Evolutionary conservation across 768 basidiomycete species (phyloP), one percentile per base, ranked within the genome.

Genomic region (Trametes punicea): DNA sequence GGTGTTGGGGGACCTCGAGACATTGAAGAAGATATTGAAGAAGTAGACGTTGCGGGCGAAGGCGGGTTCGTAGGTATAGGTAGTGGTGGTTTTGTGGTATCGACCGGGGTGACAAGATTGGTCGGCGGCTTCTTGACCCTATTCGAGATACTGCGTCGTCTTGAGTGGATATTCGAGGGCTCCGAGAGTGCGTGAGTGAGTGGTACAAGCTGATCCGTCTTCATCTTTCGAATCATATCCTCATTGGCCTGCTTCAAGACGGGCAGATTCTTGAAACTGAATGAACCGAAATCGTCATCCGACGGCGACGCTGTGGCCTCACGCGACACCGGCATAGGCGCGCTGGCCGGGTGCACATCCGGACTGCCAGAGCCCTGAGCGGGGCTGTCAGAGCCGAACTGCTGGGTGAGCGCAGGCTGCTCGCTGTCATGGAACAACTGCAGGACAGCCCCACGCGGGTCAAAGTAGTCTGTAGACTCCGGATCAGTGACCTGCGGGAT

Each of bases 391-490:
- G 75, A 61, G 16, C 68, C 68, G 16, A 74, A 70, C 56, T 78
- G 76, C 26, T 75, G 77, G n/a, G 83, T 84, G 69, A 49, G 82
- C 73, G 61, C 82, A 66, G 59, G 61, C 39, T 78, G 76, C 46
- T 93, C 92, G 44, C 95, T 92, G 56, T 98, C 96, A 44, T 93
- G 88, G 80, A 98, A 97, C 31, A 91, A 74, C 66, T 93, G 90
- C 27, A 87, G 83, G 40, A 90, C 83, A 15, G 96, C 96, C 3
- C 97, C 97, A 40, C 97, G 86, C 58, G 94, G 83, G 73, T 99
- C 97, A 65, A 99, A 99, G 74, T 99, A 99, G 70, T 99, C 97
- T n/a, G 97, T 99, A 20, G 93, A 96, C 73, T 98, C 95, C 4
- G 95, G 94, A 71, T 98, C 95, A 13, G 88, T 83, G 30, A 97